Evolutionary conservation across 2,329 filamentous ascomycete genomes (phyloP), one percentile per base, ranked within the genome.

Genomic region (Aureobasidium sp.): DNA sequence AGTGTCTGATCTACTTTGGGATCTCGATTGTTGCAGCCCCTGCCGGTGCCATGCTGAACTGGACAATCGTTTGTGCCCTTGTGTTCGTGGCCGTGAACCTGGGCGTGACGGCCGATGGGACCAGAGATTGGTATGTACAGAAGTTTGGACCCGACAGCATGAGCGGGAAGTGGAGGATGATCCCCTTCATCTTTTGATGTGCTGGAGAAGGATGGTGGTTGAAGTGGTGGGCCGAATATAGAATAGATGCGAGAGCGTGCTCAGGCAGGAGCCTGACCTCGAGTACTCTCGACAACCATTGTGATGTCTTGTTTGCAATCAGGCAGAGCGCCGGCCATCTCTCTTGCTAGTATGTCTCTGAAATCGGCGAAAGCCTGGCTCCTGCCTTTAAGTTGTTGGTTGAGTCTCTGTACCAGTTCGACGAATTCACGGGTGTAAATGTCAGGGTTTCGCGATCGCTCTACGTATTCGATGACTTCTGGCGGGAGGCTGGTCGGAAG

Each of bases 1-100:
- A 97, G 76, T 92, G 90, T 70, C 72, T 88, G 44, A 84, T 97
- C 63, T 97, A 99, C 72, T 71, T 91, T 22, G 82, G 87, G n/a
- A 76, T 99, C 66, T 83, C 90, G 2, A 75, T 94, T 49, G 73
- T 88, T 42, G 85, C 87, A 33, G 91, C 92, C 0, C 91, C 92
- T 0, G 69, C 76, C 8, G 88, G 85, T 12, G 74, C 78, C 35
- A 65, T 82, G 61, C 72, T 90, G 63, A 97, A 96, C 74, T 82
- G 78, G 71, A 93, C 92, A 0, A 73, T 97, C 47, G 69, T 89
- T 39, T 84, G 84, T 61, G 90, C 84, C 6, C 70, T 89, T 44
- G 68, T 85, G 4, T 96, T 97, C 71, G 89, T 95, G 33, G 78
- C 78, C 7, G 81, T 85, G 57, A 97, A 96, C 73, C 81, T 97